These are phyloP conservation scores for Chrysoporthe puriensis DNA, from an alignment of 2,329 filamentous ascomycete genomes.

Conservation along the genomic window DNA sequence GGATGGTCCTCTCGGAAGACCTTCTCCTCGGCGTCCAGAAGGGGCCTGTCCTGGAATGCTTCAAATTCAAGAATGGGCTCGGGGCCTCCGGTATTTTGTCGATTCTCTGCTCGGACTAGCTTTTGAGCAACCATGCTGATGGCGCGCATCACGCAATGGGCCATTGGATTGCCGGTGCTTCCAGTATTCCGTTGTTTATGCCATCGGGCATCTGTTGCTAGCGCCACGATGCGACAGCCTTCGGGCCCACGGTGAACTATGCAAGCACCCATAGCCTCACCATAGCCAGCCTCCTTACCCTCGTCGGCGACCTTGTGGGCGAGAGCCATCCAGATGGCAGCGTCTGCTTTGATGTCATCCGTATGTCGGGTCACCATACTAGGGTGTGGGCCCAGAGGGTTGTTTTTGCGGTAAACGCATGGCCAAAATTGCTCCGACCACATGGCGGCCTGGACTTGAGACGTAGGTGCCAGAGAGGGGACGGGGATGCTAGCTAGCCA, in stretches of 20 bases:
- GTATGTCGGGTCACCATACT: slow-evolving; percentile 72
- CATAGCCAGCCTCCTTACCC: slow-evolving; percentile 60
- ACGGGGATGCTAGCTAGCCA: slow-evolving; percentile 69
- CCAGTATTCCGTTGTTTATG: slow-evolving; percentile 52
- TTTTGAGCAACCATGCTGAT: slow-evolving; percentile 82
- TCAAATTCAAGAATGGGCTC: slow-evolving; percentile 56
- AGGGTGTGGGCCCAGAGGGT: slow-evolving; percentile 83
- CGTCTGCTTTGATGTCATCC: slow-evolving; percentile 67
- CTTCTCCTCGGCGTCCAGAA: slow-evolving; percentile 67
- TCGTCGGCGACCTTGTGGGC: slow-evolving; percentile 67
- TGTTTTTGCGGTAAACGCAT: slow-evolving; percentile 83
- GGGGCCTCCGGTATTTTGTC: slow-evolving; percentile 35
- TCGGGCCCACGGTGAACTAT: slow-evolving; percentile 66
- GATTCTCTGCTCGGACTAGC: slow-evolving; percentile 59
- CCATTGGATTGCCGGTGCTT: slow-evolving; percentile 72
- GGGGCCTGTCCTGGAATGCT: slow-evolving; percentile 69
- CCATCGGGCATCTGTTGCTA: slow-evolving; percentile 79
- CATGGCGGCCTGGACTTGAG: slow-evolving; percentile 71
- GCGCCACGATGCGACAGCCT: slow-evolving; percentile 62
- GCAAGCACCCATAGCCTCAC: slow-evolving; percentile 74
- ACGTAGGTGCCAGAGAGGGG: slow-evolving; percentile 74
- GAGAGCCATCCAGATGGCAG: slow-evolving; percentile 68
- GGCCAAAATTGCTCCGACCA: slow-evolving; percentile 84
- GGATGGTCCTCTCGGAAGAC: slow-evolving; percentile 68
- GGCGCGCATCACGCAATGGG: slow-evolving; percentile 75